phyloP scores from a whole-genome alignment of 495 filamentous ascomycete genomes.

The Staphylotrichum longicolle region DNA sequence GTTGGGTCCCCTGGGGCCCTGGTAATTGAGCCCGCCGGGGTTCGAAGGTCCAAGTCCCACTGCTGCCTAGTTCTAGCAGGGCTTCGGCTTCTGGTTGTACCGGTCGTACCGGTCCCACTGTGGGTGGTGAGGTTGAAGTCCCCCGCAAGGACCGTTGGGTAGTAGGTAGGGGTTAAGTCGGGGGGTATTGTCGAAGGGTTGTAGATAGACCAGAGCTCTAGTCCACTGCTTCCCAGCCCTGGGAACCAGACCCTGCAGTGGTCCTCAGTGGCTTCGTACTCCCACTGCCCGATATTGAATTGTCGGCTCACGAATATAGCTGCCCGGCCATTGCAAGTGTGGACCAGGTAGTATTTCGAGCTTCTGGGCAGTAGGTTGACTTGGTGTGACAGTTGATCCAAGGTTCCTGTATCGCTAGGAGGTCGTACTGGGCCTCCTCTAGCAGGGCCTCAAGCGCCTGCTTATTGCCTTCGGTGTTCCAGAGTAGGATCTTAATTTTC shows the following conservation, averaged over 20 bases:
- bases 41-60: not conserved
- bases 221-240: no score
- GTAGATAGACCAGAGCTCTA: no score
- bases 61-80: no score
- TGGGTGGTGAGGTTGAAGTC: no score
- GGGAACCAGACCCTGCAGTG: no score
- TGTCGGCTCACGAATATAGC: slow-evolving; percentile 9
- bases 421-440: no score
- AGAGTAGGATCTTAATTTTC: slow-evolving; percentile 9
- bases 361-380: slow-evolving; percentile 11
- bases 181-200: not conserved
- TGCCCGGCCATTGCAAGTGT: no score
- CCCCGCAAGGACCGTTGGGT: slow-evolving; percentile 2
- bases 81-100: no score
- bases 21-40: not conserved
- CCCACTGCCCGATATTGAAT: slow-evolving; percentile 7
- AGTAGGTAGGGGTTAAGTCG: not conserved
- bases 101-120: no score
- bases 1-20: not conserved
- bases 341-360: no score
- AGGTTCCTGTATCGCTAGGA: slow-evolving; percentile 6
- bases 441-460: no score
- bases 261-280: not conserved
- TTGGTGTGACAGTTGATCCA: slow-evolving; percentile 13
- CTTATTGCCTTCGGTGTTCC: no score